Evolutionary conservation across 768 basidiomycete genomes (phyloP).

Genomic region (Suillus weaverae): DNA sequence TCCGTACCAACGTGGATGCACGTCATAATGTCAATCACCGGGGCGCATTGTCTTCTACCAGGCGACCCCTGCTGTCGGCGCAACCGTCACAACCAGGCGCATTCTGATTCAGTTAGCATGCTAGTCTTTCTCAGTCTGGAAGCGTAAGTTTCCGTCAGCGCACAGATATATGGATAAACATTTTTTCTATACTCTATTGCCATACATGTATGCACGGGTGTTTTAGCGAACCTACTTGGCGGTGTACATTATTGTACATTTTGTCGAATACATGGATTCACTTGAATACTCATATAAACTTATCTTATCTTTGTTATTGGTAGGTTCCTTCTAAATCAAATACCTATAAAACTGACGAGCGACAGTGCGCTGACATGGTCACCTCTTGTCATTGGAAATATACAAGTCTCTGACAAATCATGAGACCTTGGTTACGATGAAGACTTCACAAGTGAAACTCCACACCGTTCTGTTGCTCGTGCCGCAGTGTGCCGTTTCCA

Average conservation of each 20-base stretch:
- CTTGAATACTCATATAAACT: neutral
- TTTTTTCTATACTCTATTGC: neutral
- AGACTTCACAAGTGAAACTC: neutral
- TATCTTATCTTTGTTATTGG: neutral
- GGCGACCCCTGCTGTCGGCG: neutral
- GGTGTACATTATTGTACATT: neutral
- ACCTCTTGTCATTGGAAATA: neutral
- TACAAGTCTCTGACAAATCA: neutral
- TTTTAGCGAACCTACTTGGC: neutral
- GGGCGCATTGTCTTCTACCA: neutral
- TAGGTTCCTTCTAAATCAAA: neutral
- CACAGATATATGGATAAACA: neutral
- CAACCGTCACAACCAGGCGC: conserved; percentile 7
- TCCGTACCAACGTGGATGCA: neutral
- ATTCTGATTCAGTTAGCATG: conserved; percentile 4
- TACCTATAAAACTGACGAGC: neutral
- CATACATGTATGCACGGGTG: neutral
- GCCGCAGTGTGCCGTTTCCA: conserved; percentile 4
- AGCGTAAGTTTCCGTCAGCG: neutral
- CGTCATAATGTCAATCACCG: neutral
- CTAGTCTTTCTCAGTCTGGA: neutral
- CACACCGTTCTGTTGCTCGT: neutral
- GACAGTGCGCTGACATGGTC: neutral
- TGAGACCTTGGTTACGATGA: conserved; percentile 9
- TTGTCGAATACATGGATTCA: neutral